These are phyloP conservation scores for Aureococcus anophagefferens DNA, from an alignment of 108 stramenopile genomes.

Conservation along the genomic window DNA sequence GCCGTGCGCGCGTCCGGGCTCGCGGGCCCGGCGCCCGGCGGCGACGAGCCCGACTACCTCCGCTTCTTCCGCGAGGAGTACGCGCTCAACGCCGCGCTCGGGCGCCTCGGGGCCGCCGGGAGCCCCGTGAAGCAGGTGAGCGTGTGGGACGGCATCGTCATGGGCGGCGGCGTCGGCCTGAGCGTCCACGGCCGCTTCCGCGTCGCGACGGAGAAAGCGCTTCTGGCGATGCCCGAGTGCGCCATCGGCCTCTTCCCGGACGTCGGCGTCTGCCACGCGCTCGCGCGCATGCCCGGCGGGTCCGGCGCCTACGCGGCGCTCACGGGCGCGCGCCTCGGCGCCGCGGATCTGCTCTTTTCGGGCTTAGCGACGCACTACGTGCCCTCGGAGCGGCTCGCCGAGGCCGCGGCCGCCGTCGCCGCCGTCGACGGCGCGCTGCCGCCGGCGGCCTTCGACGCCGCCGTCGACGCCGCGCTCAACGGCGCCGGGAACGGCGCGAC, in stretches of 20 bases:
- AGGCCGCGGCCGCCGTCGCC: conserved; percentile 45
- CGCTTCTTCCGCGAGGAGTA: conserved; percentile 84
- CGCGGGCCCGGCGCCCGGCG: background rate
- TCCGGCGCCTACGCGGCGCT: conserved; percentile 79
- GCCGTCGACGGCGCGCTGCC: background rate
- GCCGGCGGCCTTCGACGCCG: background rate
- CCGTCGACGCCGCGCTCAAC: conserved; percentile 8
- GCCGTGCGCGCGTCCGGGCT: conserved; percentile 44
- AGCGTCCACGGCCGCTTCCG: conserved; percentile 81
- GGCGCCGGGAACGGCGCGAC: conserved; percentile 19
- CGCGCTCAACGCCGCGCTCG: conserved; percentile 65
- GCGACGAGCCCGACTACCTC: conserved; percentile 17
- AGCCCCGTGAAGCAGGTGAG: conserved; percentile 56
- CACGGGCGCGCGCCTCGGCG: conserved; percentile 69
- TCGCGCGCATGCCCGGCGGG: conserved; percentile 67
- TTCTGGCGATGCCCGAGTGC: conserved; percentile 96
- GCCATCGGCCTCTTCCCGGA: conserved; percentile 95
- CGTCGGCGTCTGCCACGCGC: conserved; percentile 79
- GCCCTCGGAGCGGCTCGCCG: conserved; percentile 49
- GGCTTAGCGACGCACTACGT: conserved; percentile 92
- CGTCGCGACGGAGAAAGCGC: conserved; percentile 78
- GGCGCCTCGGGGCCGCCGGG: conserved; percentile 5
- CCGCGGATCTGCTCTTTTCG: conserved; percentile 67
- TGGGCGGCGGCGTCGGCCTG: conserved; percentile 96
- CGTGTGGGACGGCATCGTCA: conserved; percentile 93